Base-by-base conservation (phyloP, 768 basidiomycete genomes). In the Hypsizygus marmoreus region DNA sequence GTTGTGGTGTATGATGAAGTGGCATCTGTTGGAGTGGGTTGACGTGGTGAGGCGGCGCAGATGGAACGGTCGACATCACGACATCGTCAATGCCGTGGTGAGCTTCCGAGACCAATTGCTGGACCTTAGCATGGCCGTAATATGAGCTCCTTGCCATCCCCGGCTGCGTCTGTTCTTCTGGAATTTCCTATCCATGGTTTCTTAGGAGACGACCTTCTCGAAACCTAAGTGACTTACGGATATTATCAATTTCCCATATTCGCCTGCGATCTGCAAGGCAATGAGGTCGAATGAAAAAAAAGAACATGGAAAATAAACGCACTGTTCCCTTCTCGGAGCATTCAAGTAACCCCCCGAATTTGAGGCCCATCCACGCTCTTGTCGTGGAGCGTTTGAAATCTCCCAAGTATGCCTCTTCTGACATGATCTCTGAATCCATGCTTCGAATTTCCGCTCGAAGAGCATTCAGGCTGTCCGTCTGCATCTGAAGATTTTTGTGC, bases 321-420 rank as follows among this genome's bases (percentile, higher is more conserved):
- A 82, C 77, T 30, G 60, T 69, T 44, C 90, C 87, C 66, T 91
- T 95, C 68, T 94, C 88, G 42, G 85, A 87, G 45, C 81, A 83
- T 64, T 97, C 94, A 34, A 84, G 64, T 33, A 95, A 66, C 5
- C 90, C 93, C 17, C 91, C 91, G 60, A 95, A 94, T 69, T 95
- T 95, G 56, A 90, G 67, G 1, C 80, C 79, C 79, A 95, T 81
- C 70, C 84, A 88, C 32, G 77, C 71, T 51, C 79, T 81, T 2
- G 86, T 74, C 11, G 77, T 78, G 5, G 72, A 66, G 28, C 94
- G 80, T 68, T 95, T 97, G 62, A 85, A 89, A 60, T 95, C 92
- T 0, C 88, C 81, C 3, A 95, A 55, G 10, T 77, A 74, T 0
- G 91, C 82, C 57, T 95, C 94, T 53, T 92, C 89, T 1, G 70